These are phyloP conservation scores for Pyricularia sp. DNA, from an alignment of 2,329 filamentous ascomycete genomes.

Conservation along the genomic window DNA sequence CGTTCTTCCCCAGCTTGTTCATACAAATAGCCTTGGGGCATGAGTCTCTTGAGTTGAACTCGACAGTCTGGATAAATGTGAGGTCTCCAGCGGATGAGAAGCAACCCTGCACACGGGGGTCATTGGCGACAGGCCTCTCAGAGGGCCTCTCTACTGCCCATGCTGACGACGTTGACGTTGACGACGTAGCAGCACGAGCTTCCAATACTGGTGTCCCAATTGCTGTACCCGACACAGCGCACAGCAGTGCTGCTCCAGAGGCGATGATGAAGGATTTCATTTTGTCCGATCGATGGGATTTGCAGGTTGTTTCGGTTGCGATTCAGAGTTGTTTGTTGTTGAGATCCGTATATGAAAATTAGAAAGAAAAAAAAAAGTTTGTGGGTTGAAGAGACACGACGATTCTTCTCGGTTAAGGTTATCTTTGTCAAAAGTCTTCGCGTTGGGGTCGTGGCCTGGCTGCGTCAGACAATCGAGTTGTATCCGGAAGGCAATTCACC, in stretches of 20 bases:
- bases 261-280: constrained; percentile 3
- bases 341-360: not conserved
- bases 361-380: not conserved
- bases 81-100: constrained; percentile 30
- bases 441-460: not conserved
- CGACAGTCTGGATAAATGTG: constrained; percentile 8
- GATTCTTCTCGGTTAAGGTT: not conserved
- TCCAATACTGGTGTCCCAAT: not conserved
- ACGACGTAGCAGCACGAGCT: not conserved
- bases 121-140: constrained; percentile 20
- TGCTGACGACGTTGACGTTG: not conserved
- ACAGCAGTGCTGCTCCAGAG: not conserved
- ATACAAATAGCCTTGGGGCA: constrained; percentile 27
- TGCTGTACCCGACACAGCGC: not conserved
- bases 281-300: not conserved
- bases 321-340: not conserved
- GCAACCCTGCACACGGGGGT: constrained; percentile 36
- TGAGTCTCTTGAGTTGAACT: constrained; percentile 26
- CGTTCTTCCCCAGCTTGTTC: constrained; percentile 29
- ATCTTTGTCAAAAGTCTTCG: not conserved
- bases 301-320: not conserved
- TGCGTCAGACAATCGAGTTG: not conserved
- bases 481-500: not conserved
- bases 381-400: no score
- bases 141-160: constrained; percentile 23